Percentiles rank a stretch among this genome's conserved stretches.
Conservation (phyloP, 2,329 filamentous ascomycete species). For the Aspergillus piperis region DNA sequence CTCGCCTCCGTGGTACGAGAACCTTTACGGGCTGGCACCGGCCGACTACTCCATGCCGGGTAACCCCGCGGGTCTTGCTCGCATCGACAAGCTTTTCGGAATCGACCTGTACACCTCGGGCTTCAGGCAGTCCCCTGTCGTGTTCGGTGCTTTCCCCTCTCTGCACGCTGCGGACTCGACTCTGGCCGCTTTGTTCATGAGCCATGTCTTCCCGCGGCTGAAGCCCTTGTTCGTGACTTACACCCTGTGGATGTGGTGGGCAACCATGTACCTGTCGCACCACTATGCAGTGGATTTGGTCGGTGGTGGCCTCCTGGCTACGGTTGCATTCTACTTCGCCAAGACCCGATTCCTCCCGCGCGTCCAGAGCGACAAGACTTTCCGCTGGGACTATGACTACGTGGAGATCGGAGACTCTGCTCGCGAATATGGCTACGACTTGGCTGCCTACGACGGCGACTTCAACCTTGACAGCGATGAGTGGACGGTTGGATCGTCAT, state of each 20-base stretch:
- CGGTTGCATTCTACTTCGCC: conserved; percentile 77
- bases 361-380: conserved; percentile 78
- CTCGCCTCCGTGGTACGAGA: conserved; percentile 96
- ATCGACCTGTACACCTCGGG: conserved; percentile 90
- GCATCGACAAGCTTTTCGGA: conserved; percentile 86
- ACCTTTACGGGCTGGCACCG: conserved; percentile 83
- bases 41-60: conserved; percentile 91
- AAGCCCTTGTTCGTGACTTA: conserved; percentile 79
- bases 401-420: conserved; percentile 75
- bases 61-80: conserved; percentile 83
- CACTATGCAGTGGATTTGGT: conserved; percentile 96
- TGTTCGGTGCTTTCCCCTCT: conserved; percentile 93
- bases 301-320: conserved; percentile 75
- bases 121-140: conserved; percentile 85
- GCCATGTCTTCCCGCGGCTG: conserved; percentile 82
- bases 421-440: conserved; percentile 54
- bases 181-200: conserved; percentile 88
- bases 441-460: conserved; percentile 59
- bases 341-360: conserved; percentile 79
- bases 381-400: conserved; percentile 94
- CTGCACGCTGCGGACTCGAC: conserved; percentile 88
- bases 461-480: conserved; percentile 73
- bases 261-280: conserved; percentile 96
- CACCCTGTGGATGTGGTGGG: conserved; percentile 95
- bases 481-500: conserved; percentile 86